Evolutionary conservation across 352 stramenopile species (phyloP).

Genomic region (Phytophthora crassamura): DNA sequence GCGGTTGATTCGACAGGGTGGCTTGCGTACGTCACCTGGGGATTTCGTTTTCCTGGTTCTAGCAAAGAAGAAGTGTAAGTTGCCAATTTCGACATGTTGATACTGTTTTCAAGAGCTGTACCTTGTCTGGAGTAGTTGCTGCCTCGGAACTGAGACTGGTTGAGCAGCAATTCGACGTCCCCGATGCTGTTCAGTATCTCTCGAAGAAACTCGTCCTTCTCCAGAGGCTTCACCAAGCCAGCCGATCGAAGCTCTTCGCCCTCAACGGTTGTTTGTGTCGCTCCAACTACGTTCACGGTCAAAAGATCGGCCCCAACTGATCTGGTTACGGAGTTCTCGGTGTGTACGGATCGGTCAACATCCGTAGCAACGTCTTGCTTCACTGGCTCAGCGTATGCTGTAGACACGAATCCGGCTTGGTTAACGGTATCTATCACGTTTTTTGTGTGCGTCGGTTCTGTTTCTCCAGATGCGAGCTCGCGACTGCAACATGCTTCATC

Average conservation of each 20-base stretch:
- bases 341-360: neutral
- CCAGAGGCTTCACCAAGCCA: conserved; percentile 22
- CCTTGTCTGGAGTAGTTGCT: conserved; percentile 13
- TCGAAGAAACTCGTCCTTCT: conserved; percentile 56
- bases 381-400: neutral
- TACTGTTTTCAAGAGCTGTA: conserved; percentile 1
- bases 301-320: neutral
- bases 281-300: no score
- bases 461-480: neutral
- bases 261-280: neutral
- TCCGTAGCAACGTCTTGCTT: neutral
- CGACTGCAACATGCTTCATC: neutral
- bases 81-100: neutral
- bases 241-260: neutral
- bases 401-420: neutral
- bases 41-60: conserved; percentile 9
- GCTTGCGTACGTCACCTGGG: neutral
- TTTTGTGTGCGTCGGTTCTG: neutral
- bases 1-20: neutral
- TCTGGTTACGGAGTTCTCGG: neutral
- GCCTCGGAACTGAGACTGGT: conserved; percentile 33
- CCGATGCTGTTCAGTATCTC: conserved; percentile 70
- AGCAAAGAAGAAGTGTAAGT: neutral
- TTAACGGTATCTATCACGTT: neutral
- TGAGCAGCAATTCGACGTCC: conserved; percentile 64